Base-by-base conservation (phyloP, 176 grass and related monocot species). In the Ensete ventricosum region DNA sequence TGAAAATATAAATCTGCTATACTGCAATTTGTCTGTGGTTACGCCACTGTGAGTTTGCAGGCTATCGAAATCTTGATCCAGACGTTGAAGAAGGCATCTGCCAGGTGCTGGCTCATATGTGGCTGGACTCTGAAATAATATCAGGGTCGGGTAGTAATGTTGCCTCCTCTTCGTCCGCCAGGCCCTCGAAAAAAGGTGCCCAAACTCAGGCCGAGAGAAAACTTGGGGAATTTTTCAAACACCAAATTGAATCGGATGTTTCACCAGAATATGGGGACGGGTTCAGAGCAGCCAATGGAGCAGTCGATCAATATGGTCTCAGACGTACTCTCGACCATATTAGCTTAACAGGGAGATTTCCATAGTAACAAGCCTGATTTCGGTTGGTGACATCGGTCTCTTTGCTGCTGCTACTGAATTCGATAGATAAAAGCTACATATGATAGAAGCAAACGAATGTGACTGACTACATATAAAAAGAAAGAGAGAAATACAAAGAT, bases 51-150 rank as follows among this genome's bases (percentile, higher is more conserved):
- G 67, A 50, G 16, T 50, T 70, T 22, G 67, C 67, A 70, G 67
- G 67, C 12, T 70, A 70, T 50, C 48, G 67, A 3, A 51, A 43
- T n/a, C 67, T 70, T 6, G 6, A 20, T 2, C 48, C 67, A 0
- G 67, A 52, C 50, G 67, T 70, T 5, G 67, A 70, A 70, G 67
- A 70, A 70, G 67, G 67, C 43, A 70, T 70, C 8, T 70, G 67
- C 43, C 67, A 70, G 67, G 67, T 70, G 67, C 67, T 70, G 43
- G 43, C 48, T 11, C 67, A 70, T 19, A 70, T 70, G 67, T 70
- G 67, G 67, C 20, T 70, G 67, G 67, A 70, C 13, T 70, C 67
- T 20, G 67, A 70, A 17, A 70, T 70, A 43, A 52, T 11, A 19
- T 70, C 67, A 50, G 67, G 67, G 8, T 43, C 67, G 6, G 67